Percentiles rank a stretch among this genome's conserved stretches.
Conservation (phyloP, 2,329 filamentous ascomycete species). For the Periconia digitata region DNA sequence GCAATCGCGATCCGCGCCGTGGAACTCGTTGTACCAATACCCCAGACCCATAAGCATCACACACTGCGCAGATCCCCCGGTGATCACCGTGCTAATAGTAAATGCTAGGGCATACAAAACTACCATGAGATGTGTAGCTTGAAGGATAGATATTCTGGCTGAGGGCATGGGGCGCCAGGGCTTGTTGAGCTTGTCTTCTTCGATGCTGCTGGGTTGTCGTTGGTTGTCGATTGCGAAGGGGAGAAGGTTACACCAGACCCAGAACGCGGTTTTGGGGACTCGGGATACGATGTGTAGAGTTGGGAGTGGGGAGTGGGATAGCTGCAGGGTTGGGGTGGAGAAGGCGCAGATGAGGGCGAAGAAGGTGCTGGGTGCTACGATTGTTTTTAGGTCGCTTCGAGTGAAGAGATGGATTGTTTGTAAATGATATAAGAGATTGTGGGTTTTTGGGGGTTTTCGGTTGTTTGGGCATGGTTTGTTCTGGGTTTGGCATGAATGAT, state of each 20-base stretch:
- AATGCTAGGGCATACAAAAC: constrained; percentile 9
- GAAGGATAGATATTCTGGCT: constrained; percentile 12
- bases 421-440: too few species aligned
- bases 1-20: constrained; percentile 23
- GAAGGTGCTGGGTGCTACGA: constrained; percentile 14
- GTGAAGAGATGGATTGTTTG: constrained; percentile 23
- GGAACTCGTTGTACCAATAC: constrained; percentile 30
- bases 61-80: constrained; percentile 11
- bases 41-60: constrained; percentile 14
- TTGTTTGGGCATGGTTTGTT: too few species aligned
- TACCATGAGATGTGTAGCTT: constrained; percentile 21
- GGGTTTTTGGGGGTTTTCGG: too few species aligned
- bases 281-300: not conserved
- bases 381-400: constrained; percentile 21
- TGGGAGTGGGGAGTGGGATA: too few species aligned
- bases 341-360: constrained; percentile 3
- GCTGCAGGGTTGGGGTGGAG: constrained; percentile 3
- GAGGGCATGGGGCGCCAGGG: constrained; percentile 35
- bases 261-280: constrained; percentile 8
- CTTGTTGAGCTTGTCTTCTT: constrained; percentile 35
- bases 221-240: constrained; percentile 36
- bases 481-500: too few species aligned
- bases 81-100: constrained; percentile 9
- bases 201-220: constrained; percentile 13
- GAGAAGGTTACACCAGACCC: constrained; percentile 32